phyloP scores from a whole-genome alignment of 2,329 filamentous ascomycete genomes.

The Epichloe coenophiala region DNA sequence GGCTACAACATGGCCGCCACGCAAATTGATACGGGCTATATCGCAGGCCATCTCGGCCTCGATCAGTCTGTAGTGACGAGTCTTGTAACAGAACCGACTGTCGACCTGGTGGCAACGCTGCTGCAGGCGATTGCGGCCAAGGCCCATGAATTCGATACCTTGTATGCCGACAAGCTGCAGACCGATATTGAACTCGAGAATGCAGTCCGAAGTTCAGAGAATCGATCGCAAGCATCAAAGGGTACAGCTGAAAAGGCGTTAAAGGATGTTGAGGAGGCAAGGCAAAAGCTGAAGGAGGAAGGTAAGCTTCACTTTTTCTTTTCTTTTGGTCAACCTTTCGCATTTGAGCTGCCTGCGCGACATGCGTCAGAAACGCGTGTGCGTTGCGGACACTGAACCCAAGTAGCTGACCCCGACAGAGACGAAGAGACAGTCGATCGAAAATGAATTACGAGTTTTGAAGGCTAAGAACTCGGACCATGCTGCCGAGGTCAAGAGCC shows the following conservation, averaged over 20 bases:
- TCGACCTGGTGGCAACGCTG: slow-evolving; percentile 63
- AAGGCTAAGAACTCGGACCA: slow-evolving; percentile 64
- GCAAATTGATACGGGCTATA: slow-evolving; percentile 54
- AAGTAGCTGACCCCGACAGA: slow-evolving; percentile 48
- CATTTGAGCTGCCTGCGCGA: not conserved
- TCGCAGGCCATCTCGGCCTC: slow-evolving; percentile 58
- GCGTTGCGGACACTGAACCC: not conserved
- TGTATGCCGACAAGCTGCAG: slow-evolving; percentile 79
- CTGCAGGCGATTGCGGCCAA: slow-evolving; percentile 64
- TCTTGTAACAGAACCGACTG: slow-evolving; percentile 54
- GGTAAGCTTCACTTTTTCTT: slow-evolving; percentile 38
- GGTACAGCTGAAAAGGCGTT: slow-evolving; percentile 68
- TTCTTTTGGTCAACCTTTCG: slow-evolving; percentile 8
- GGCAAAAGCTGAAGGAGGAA: slow-evolving; percentile 69
- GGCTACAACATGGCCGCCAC: slow-evolving; percentile 25
- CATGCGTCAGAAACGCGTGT: not conserved
- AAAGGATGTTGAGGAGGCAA: slow-evolving; percentile 69
- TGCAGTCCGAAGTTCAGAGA: slow-evolving; percentile 69
- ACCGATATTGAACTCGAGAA: slow-evolving; percentile 89
- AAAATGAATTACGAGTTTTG: slow-evolving; percentile 68
- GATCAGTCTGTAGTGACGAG: slow-evolving; percentile 49
- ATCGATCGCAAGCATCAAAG: slow-evolving; percentile 71
- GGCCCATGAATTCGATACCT: slow-evolving; percentile 66
- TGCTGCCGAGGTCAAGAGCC: slow-evolving; percentile 58
- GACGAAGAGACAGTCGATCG: slow-evolving; percentile 57